Conservation (phyloP, 108 stramenopile species). For the Cyclotella baltica region DNA sequence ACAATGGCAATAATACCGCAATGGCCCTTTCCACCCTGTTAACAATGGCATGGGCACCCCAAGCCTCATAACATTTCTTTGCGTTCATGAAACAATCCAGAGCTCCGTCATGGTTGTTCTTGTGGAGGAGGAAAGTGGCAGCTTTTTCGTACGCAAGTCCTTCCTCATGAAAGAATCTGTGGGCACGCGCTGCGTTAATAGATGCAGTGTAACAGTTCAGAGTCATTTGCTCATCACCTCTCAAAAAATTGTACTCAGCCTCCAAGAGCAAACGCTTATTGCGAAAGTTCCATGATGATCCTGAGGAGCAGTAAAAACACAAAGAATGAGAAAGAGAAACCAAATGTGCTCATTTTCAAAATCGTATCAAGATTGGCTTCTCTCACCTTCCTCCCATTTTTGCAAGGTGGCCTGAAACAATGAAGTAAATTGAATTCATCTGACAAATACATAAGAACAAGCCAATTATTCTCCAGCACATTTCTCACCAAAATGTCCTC, state of each 20-base stretch:
- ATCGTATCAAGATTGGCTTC: too few relatives aligned
- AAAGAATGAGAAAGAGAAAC: too few relatives aligned
- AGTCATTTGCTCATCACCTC: conserved; percentile 44
- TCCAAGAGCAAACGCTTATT: conserved; percentile 58
- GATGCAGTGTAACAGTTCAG: conserved; percentile 46
- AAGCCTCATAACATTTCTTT: conserved; percentile 50
- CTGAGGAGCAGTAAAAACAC: too few relatives aligned
- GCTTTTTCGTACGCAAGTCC: conserved; percentile 60
- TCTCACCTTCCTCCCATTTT: conserved; percentile 40
- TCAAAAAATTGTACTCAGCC: conserved; percentile 55
- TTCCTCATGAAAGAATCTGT: conserved; percentile 59
- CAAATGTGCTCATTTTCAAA: too few relatives aligned
- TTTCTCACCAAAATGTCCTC: conserved; percentile 16
- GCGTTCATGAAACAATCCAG: conserved; percentile 43
- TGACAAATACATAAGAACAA: background rate
- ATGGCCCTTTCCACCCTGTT: conserved; percentile 40
- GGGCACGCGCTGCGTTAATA: conserved; percentile 48
- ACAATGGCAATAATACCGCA: conserved; percentile 30
- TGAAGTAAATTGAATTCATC: background rate
- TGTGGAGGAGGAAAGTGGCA: conserved; percentile 40
- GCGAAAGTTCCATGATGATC: conserved; percentile 59
- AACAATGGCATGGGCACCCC: conserved; percentile 60
- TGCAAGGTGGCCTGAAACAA: conserved; percentile 13
- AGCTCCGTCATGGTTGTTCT: conserved; percentile 26
- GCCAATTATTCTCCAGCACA: background rate